A percentile compares a stretch with the other conserved stretches of the same genome.
These are phyloP conservation scores for Pichia insulana DNA, from an alignment of 805 yeast species.

Conservation along the genomic window DNA sequence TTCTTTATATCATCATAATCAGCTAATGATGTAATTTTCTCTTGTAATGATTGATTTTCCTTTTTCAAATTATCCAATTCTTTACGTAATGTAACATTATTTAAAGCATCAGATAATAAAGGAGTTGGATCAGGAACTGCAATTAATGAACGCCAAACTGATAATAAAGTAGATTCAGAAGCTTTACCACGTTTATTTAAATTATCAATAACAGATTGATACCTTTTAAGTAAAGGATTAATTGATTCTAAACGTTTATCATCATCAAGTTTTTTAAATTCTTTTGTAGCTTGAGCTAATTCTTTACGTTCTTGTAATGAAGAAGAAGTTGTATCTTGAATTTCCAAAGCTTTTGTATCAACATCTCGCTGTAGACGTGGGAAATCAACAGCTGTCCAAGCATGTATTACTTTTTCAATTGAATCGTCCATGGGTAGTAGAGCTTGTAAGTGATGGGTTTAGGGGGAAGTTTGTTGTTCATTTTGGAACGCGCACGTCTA, in stretches of 20 bases:
- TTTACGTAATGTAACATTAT: constrained; percentile 40
- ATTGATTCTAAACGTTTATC: constrained; percentile 57
- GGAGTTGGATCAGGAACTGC: constrained; percentile 95
- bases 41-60: constrained; percentile 44
- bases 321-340: constrained; percentile 59
- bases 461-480: no score
- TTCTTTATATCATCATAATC: constrained; percentile 73
- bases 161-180: constrained; percentile 66
- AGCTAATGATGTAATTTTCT: constrained; percentile 53
- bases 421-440: not conserved
- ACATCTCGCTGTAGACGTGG: constrained; percentile 60
- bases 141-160: constrained; percentile 64
- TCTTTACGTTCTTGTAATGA: constrained; percentile 67
- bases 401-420: constrained; percentile 52
- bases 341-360: constrained; percentile 65
- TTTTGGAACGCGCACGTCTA: no score
- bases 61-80: constrained; percentile 44
- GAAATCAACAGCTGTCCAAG: constrained; percentile 71
- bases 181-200: constrained; percentile 69
- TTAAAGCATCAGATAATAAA: constrained; percentile 59
- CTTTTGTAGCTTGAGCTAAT: constrained; percentile 78
- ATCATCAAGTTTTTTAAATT: constrained; percentile 64
- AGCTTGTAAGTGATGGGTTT: no score
- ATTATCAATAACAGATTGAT: constrained; percentile 82
- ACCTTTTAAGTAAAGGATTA: constrained; percentile 60